Conservation (phyloP, 1,284 basidiomycete species). For the Acaromyces ingoldii region DNA sequence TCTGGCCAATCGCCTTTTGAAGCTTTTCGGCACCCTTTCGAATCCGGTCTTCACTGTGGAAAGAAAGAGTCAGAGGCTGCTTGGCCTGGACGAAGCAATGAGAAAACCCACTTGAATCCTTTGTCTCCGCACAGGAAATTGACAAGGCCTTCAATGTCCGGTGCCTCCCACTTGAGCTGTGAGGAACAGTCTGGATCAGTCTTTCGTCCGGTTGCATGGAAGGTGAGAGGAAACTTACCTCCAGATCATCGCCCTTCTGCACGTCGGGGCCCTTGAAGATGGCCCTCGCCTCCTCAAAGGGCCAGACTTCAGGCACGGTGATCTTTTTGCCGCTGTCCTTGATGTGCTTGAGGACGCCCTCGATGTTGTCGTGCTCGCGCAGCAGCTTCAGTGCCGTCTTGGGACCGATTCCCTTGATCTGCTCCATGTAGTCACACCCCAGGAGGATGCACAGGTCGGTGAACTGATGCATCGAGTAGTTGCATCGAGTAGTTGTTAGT, state of each 20-base stretch:
- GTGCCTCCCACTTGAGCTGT: conserved; percentile 87
- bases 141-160: conserved; percentile 88
- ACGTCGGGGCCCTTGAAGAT: conserved; percentile 87
- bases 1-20: conserved; percentile 75
- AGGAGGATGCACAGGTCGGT: conserved; percentile 94
- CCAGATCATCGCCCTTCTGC: conserved; percentile 74
- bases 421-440: conserved; percentile 96
- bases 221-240: conserved; percentile 57
- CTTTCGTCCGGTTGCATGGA: no score
- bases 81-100: neutral
- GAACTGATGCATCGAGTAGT: conserved; percentile 60
- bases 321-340: conserved; percentile 57
- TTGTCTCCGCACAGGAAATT: conserved; percentile 92
- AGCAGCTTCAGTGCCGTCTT: conserved; percentile 93
- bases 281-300: conserved; percentile 88
- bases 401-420: conserved; percentile 88
- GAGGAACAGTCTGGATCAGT: neutral
- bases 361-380: conserved; percentile 76
- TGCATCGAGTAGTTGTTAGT: neutral
- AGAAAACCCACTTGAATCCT: conserved; percentile 76
- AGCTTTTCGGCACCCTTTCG: conserved; percentile 92
- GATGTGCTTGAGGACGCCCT: conserved; percentile 73
- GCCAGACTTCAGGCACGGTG: conserved; percentile 82
- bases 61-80: conserved; percentile 3
- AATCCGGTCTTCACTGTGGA: conserved; percentile 82